Evolutionary conservation across 495 filamentous ascomycete species (phyloP), one percentile per base, ranked within the genome.

Genomic region (Talaromyces wortmannii): DNA sequence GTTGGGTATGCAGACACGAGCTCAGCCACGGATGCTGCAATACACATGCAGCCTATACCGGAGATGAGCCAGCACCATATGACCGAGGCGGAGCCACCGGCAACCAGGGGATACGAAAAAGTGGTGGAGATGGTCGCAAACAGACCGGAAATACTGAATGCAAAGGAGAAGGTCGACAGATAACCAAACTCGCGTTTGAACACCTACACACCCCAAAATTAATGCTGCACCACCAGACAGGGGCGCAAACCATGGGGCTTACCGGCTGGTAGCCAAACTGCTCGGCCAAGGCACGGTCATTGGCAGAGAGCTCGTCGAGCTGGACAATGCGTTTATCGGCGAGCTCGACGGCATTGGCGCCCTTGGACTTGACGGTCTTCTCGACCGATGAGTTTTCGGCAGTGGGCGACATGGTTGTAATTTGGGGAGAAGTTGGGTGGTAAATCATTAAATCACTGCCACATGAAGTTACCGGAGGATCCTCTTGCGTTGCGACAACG

Each of bases 11-110:
- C 77, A 17, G 75, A 78, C n/a, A 78, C 75, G 54, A 80, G 59
- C 52, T 80, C 77, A 13, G 77, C 75, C n/a, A 80, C 76, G 32
- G 81, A 78, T 50, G 79, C 67, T 6, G 83, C 83, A 66, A 87
- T 78, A 55, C 80, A 83, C 77, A 80, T 79, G 52, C 81, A 84
- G 4, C 83, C 83, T 32, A 72, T 67, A 32, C 83, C 83, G n/a
- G 78, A 81, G 32, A 86, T 78, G 8, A 84, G 61, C 83, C 83
- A 86, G 61, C 75, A 84, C 83, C 83, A 87, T 48, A 87, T 75
- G 13, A 78, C 80, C 33, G 81, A 72, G 31, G 81, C 76, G 16
- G 78, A 74, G 10, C 83, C 82, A 45, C 83, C 83, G 6, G 83
- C 82, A 53, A 74, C 66, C 31, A 85, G 72, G 0, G 82, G 81